phyloP scores from a whole-genome alignment of 116 monocot genomes.

The Phalaenopsis hybrid region DNA sequence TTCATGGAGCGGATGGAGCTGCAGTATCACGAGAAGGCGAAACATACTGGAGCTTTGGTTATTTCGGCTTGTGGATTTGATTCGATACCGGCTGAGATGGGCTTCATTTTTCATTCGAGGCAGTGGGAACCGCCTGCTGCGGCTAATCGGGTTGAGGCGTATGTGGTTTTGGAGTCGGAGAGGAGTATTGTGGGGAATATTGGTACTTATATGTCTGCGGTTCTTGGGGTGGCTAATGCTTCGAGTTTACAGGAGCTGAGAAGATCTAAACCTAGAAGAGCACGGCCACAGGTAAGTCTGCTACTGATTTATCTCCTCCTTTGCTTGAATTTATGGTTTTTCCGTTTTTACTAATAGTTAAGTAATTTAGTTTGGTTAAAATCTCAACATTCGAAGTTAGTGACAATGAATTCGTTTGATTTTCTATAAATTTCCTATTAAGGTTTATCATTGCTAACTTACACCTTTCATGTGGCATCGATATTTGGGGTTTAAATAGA shows the following conservation, averaged over 20 bases:
- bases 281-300: conserved; percentile 41
- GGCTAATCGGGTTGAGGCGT: conserved; percentile 54
- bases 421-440: too few relatives aligned
- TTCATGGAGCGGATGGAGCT: conserved; percentile 95
- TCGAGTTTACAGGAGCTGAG: conserved; percentile 59
- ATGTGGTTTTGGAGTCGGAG: conserved; percentile 70
- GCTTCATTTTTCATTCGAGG: conserved; percentile 60
- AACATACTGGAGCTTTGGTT: conserved; percentile 49
- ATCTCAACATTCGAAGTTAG: too few relatives aligned
- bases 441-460: too few relatives aligned
- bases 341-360: neutral
- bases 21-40: conserved; percentile 47
- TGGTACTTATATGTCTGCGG: conserved; percentile 80
- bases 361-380: too few relatives aligned
- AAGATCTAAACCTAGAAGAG: conserved; percentile 57
- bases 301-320: neutral
- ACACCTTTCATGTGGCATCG: too few relatives aligned
- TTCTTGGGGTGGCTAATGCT: conserved; percentile 75
- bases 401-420: too few relatives aligned
- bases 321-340: neutral
- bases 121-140: conserved; percentile 52
- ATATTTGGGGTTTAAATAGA: too few relatives aligned
- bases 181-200: conserved; percentile 70
- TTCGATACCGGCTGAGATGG: conserved; percentile 93
- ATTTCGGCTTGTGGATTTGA: conserved; percentile 91